Conservation (phyloP, 2,329 filamentous ascomycete species). For the Colletotrichum coccodes region DNA sequence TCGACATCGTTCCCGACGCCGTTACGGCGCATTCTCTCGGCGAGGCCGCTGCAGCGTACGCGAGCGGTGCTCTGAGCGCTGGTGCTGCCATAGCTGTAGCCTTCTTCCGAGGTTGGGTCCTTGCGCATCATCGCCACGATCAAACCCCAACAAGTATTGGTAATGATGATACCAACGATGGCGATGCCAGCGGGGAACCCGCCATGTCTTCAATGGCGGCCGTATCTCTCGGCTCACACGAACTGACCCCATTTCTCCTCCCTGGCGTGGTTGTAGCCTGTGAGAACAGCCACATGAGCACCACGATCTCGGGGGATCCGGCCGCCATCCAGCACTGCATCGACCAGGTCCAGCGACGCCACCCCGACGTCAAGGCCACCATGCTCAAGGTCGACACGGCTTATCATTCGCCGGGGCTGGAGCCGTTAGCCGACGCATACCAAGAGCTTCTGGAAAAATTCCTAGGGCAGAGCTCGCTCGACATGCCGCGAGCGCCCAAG, state of each 20-base stretch:
- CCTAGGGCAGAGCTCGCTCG: too few relatives aligned
- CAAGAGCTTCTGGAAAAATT: too few relatives aligned
- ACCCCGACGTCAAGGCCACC: too few relatives aligned
- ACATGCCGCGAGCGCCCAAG: too few relatives aligned
- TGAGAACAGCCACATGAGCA: neutral
- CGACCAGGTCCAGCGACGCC: neutral
- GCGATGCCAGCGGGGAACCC: too few relatives aligned
- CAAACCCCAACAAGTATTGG: too few relatives aligned
- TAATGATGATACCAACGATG: too few relatives aligned
- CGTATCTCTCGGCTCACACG: neutral
- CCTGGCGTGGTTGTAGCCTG: neutral
- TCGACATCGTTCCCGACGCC: conserved; percentile 41
- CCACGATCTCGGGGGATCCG: conserved; percentile 9
- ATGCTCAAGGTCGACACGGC: too few relatives aligned
- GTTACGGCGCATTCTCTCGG: conserved; percentile 55
- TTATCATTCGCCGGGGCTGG: too few relatives aligned
- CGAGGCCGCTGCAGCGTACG: conserved; percentile 56
- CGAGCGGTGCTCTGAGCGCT: conserved; percentile 43
- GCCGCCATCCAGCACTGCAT: neutral
- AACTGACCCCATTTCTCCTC: neutral
- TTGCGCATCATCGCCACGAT: too few relatives aligned
- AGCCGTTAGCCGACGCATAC: too few relatives aligned
- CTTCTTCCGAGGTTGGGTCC: conserved; percentile 31
- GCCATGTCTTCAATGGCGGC: neutral
- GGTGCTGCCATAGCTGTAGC: conserved; percentile 48